A percentile compares a stretch with the other conserved stretches of the same genome.
phyloP scores from a whole-genome alignment of 805 yeast genomes.

The Hanseniaspora vineae region DNA sequence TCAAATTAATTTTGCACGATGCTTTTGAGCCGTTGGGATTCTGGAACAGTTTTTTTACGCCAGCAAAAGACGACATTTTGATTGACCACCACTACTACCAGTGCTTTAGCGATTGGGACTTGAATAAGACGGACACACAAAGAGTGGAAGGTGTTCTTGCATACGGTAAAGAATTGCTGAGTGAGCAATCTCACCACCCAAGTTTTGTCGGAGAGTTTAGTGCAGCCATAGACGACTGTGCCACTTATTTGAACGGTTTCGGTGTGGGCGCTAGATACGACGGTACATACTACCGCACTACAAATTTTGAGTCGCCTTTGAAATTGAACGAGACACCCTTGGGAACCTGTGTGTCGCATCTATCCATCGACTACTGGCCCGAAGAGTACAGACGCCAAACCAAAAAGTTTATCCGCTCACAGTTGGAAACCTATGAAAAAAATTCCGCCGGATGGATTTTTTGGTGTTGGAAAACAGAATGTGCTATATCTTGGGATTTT shows the following conservation, averaged over 20 bases:
- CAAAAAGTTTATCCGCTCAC: conserved; percentile 47
- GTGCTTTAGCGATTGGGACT: conserved; percentile 58
- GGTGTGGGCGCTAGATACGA: conserved; percentile 55
- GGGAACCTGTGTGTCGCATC: conserved; percentile 34
- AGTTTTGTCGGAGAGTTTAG: conserved; percentile 61
- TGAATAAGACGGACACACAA: conserved; percentile 28
- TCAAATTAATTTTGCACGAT: conserved; percentile 42
- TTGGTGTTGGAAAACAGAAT: conserved; percentile 62
- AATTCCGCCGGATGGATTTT: conserved; percentile 48
- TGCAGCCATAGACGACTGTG: conserved; percentile 60
- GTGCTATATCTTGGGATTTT: conserved; percentile 57
- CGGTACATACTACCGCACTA: conserved; percentile 27
- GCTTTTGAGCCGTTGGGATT: conserved; percentile 45
- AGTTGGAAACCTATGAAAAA: conserved; percentile 38
- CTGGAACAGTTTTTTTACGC: conserved; percentile 37
- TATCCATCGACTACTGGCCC: conserved; percentile 28
- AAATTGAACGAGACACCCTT: conserved; percentile 10
- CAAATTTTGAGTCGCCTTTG: conserved; percentile 7
- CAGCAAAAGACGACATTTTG: conserved; percentile 33
- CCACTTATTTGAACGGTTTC: conserved; percentile 57
- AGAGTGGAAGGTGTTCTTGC: conserved; percentile 22
- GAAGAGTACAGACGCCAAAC: conserved; percentile 29
- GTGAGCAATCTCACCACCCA: conserved; percentile 29
- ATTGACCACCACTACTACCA: conserved; percentile 89
- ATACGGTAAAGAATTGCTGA: conserved; percentile 19